These are phyloP conservation scores for Cymbopogon citratus DNA, from an alignment of 176 grass and related monocot species.

Conservation along the genomic window DNA sequence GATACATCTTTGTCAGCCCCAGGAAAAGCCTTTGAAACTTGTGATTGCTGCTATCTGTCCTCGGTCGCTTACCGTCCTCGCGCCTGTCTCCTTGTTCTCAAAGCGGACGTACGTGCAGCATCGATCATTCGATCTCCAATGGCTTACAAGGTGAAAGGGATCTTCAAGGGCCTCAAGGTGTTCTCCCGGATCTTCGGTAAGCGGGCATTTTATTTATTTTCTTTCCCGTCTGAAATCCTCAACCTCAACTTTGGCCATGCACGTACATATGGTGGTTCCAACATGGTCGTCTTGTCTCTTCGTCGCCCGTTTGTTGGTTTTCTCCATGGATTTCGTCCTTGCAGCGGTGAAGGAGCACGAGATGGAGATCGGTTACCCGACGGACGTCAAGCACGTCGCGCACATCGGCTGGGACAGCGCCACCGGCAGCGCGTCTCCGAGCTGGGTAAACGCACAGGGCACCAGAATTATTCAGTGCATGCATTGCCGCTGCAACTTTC, in stretches of 20 bases:
- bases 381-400: constrained; percentile 67
- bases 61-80: neutral
- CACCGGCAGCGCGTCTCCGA: constrained; percentile 28
- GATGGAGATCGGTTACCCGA: constrained; percentile 61
- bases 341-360: constrained; percentile 66
- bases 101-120: neutral
- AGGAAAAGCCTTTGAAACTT: constrained; percentile 17
- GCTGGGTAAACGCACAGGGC: constrained; percentile 44
- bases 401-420: constrained; percentile 59
- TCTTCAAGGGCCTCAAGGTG: constrained; percentile 67
- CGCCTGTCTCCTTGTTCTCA: neutral
- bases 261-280: neutral
- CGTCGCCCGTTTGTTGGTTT: neutral
- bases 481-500: neutral
- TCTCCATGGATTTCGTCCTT: neutral
- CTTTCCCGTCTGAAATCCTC: neutral
- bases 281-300: neutral
- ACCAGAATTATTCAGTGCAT: neutral
- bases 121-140: constrained; percentile 8
- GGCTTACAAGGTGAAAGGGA: constrained; percentile 75
- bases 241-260: neutral
- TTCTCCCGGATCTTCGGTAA: constrained; percentile 77
- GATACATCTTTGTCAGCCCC: constrained; percentile 21
- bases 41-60: neutral
- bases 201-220: neutral